Evolutionary conservation across 1,139 yeast genomes (phyloP).

Genomic region (Kurtzmaniella natalensis): DNA sequence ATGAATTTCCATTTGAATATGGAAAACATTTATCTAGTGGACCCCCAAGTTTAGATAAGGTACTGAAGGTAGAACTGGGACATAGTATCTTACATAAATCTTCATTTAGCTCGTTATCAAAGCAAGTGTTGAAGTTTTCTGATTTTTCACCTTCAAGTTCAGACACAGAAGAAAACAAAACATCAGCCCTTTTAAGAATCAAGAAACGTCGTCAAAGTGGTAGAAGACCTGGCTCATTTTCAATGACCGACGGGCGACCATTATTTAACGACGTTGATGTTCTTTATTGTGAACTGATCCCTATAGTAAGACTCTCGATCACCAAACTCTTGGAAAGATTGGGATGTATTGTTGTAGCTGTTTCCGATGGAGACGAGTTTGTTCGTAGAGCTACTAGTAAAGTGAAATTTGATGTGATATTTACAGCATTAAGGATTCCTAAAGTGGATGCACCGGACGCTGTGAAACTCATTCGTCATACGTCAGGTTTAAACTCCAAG

Average conservation of each 20-base stretch:
- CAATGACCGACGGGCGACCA: conserved; percentile 11
- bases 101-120: conserved; percentile 26
- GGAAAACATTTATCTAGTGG: too few species aligned
- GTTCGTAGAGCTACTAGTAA: conserved; percentile 79
- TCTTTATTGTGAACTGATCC: conserved; percentile 81
- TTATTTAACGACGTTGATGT: conserved; percentile 48
- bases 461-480: conserved; percentile 69
- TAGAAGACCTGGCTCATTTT: conserved; percentile 23
- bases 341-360: conserved; percentile 80
- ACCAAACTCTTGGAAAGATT: conserved; percentile 60
- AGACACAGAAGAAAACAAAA: conserved; percentile 60
- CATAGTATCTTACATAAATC: conserved; percentile 18
- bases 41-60: conserved; percentile 8
- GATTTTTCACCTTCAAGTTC: conserved; percentile 66
- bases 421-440: conserved; percentile 69
- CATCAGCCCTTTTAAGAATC: conserved; percentile 51
- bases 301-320: conserved; percentile 70
- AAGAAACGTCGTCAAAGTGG: conserved; percentile 55
- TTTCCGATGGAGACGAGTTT: conserved; percentile 77
- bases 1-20: conserved; percentile 28
- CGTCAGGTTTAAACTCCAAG: conserved; percentile 67
- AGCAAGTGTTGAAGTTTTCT: conserved; percentile 21
- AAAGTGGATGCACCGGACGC: conserved; percentile 72
- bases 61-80: not conserved
- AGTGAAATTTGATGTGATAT: conserved; percentile 77